A percentile compares a stretch with the other conserved stretches of the same genome.
phyloP scores from a whole-genome alignment of 2,329 filamentous ascomycete genomes.

The Pseudogymnoascus sp. region DNA sequence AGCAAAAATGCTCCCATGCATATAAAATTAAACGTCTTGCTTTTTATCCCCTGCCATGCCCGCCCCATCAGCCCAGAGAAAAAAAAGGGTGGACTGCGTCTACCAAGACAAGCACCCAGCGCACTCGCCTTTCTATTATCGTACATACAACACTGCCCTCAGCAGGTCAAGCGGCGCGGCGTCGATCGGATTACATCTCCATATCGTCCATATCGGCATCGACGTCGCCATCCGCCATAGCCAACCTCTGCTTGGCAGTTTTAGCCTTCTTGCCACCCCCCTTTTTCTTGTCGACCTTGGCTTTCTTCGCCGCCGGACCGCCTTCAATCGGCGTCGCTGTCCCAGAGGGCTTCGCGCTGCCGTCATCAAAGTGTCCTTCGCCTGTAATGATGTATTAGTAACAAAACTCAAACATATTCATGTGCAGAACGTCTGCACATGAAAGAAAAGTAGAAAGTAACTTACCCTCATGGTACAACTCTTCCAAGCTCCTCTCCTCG shows the following conservation, averaged over 20 bases:
- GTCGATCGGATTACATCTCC: slow-evolving; percentile 9
- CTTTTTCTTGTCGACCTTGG: slow-evolving; percentile 46
- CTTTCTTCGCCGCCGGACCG: slow-evolving; percentile 47
- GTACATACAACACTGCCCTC: background rate
- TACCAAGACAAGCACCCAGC: slow-evolving; percentile 6
- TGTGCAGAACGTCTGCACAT: background rate
- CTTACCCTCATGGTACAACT: slow-evolving; percentile 99
- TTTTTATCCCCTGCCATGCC: slow-evolving; percentile 10
- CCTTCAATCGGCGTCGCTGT: slow-evolving; percentile 71
- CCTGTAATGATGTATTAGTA: slow-evolving; percentile 51
- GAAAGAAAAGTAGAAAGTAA: slow-evolving; percentile 19
- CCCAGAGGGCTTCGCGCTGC: slow-evolving; percentile 72
- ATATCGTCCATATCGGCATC: slow-evolving; percentile 18
- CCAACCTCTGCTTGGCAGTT: slow-evolving; percentile 61
- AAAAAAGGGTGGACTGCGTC: slow-evolving; percentile 4
- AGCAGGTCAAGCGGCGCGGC: background rate
- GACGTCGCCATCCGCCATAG: slow-evolving; percentile 56
- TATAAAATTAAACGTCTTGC: slow-evolving; percentile 7
- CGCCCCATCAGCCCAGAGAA: slow-evolving; percentile 9
- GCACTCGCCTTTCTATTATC: slow-evolving; percentile 2
- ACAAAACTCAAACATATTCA: slow-evolving; percentile 17
- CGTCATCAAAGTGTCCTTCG: slow-evolving; percentile 92
- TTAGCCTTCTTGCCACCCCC: slow-evolving; percentile 57
- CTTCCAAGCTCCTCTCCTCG: slow-evolving; percentile 66
- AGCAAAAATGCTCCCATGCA: slow-evolving; percentile 11